Base-by-base conservation (phyloP, 768 basidiomycete genomes). In the Podaxis pistillaris region DNA sequence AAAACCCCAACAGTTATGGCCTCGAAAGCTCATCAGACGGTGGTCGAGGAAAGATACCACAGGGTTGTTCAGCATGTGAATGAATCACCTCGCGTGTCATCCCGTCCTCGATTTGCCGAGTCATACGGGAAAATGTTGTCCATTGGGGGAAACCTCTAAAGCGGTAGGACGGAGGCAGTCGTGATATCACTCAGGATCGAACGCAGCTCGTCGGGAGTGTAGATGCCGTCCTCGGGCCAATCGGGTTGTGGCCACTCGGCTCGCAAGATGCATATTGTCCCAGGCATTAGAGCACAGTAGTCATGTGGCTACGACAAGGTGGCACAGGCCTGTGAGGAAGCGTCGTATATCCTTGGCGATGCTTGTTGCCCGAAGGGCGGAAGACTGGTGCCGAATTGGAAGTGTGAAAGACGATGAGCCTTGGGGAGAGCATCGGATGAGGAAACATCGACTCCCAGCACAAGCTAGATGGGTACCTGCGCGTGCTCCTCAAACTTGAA, bases 391-490 rank as follows among this genome's bases (percentile, higher is more conserved):
- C 58, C 37, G 24, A 60, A 51, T 51, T 41, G 58, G 58, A 60
- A 60, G 50, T 51, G 12, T 60, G 58, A 60, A 60, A 60, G 58
- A 40, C 58, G 13, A 36, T 33, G 30, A 36, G 15, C 46, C 36
- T 47, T 44, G 46, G 36, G 36, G 8, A n/a, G 44, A n/a, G 5
- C 9, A 19, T n/a, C 17, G 17, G 44, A 46, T 46, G 19, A 46
- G 44, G n/a, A 46, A 22, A 46, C 44, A n/a, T n/a, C 19, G 19
- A 19, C n/a, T 46, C 19, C n/a, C 44, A 17, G 44, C n/a, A 19
- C 44, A 46, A 46, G 44, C 19, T n/a, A 19, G 44, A n/a, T 46
- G 44, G n/a, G 19, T 46, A 9, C 44, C 19, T 19, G 41, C 28
- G 28, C 7, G 28, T 6, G 6, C 28, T 30, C 28, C 28, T 30